A percentile compares a stretch with the other conserved stretches of the same genome.
Conservation (phyloP, 495 filamentous ascomycete species). For the Penicillium goetzii region DNA sequence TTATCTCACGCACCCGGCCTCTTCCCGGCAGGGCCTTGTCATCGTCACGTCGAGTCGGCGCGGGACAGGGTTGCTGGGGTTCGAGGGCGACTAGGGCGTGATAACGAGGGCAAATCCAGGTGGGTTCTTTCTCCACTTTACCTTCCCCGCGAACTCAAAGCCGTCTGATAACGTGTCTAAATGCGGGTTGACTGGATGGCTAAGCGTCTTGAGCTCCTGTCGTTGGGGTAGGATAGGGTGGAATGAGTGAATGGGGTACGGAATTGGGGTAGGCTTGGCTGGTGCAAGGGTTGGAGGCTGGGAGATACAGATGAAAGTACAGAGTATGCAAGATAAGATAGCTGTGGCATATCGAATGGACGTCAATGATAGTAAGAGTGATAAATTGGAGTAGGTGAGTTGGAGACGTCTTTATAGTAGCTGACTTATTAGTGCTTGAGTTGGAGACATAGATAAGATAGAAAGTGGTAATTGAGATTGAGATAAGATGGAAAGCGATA, state of each 20-base stretch:
- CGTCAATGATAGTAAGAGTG: not conserved
- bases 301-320: not conserved
- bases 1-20: constrained; percentile 18
- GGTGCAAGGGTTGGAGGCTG: not conserved
- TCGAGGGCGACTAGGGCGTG: constrained; percentile 3
- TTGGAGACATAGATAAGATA: constrained; percentile 5
- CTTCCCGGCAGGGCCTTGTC: constrained; percentile 11
- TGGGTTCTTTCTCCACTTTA: constrained; percentile 13
- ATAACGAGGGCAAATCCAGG: constrained; percentile 13
- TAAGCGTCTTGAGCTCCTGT: not conserved
- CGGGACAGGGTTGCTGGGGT: constrained; percentile 3
- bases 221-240: constrained; percentile 15
- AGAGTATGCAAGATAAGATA: not conserved
- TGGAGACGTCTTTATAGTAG: not conserved
- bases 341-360: not conserved
- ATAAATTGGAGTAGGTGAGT: constrained; percentile 8
- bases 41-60: constrained; percentile 5
- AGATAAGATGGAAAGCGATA: constrained; percentile 2
- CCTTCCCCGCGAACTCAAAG: constrained; percentile 24
- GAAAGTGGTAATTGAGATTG: not conserved
- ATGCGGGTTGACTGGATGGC: not conserved
- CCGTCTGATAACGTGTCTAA: constrained; percentile 20
- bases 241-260: constrained; percentile 4
- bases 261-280: constrained; percentile 12
- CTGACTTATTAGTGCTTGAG: not conserved